Evolutionary conservation across 139 green algal genomes (phyloP).

Genomic region (Haematococcus lacustris): DNA sequence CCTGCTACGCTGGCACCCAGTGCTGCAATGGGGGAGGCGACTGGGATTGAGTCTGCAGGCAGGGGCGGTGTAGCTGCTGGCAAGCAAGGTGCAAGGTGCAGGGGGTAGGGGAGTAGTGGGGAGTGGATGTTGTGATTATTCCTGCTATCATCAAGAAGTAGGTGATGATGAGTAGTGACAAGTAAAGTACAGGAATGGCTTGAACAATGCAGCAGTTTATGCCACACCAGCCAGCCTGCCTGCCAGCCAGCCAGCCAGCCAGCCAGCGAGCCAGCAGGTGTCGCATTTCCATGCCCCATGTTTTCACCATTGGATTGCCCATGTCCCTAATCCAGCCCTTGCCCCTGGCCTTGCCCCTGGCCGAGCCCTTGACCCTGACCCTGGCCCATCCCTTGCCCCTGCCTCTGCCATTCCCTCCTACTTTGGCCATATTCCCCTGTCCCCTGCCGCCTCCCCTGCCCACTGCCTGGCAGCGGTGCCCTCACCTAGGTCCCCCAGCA

Average conservation of each 20-base stretch:
- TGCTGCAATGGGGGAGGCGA: not conserved
- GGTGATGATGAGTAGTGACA: no score
- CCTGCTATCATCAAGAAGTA: no score
- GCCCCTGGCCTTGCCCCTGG: not conserved
- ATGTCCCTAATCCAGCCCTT: not conserved
- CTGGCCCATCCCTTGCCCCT: no score
- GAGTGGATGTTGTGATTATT: not conserved
- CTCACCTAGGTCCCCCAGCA: conserved; percentile 10
- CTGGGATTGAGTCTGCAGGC: not conserved
- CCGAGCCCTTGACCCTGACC: not conserved
- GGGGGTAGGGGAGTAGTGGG: not conserved
- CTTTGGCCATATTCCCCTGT: not conserved
- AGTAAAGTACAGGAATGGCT: not conserved
- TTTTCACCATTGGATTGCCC: not conserved
- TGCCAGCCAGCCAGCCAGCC: no score
- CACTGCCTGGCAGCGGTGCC: no score
- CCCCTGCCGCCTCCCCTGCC: not conserved
- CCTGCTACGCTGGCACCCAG: not conserved
- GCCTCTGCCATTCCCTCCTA: not conserved
- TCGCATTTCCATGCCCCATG: not conserved
- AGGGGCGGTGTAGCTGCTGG: not conserved
- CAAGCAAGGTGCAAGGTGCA: not conserved
- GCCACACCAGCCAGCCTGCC: no score
- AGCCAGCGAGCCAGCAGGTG: no score
- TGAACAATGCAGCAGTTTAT: not conserved